Percentiles rank a stretch among this genome's conserved stretches.
These are phyloP conservation scores for Pythium phragmiticola DNA, from an alignment of 352 stramenopile genomes.

Conservation along the genomic window DNA sequence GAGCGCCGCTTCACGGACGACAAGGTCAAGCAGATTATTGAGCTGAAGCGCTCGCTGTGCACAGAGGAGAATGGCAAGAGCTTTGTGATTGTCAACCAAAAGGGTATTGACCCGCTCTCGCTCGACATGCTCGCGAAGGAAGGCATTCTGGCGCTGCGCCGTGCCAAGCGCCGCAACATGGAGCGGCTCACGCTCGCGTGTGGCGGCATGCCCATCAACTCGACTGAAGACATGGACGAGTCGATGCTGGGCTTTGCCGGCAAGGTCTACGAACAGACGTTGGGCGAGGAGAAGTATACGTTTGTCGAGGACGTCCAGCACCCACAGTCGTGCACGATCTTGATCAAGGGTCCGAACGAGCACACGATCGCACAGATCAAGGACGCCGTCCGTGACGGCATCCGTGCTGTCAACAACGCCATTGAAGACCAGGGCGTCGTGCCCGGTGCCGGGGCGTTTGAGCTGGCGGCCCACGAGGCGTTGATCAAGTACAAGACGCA, in stretches of 20 bases:
- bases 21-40: slow-evolving; percentile 97
- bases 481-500: slow-evolving; percentile 80
- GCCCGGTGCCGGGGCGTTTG: slow-evolving; percentile 96
- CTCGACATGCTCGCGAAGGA: slow-evolving; percentile 99
- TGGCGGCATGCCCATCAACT: slow-evolving; percentile 98
- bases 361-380: slow-evolving; percentile 99
- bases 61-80: slow-evolving; percentile 94
- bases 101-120: slow-evolving; percentile 98
- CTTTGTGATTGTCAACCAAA: slow-evolving; percentile 99
- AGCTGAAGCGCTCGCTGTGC: slow-evolving; percentile 98
- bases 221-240: slow-evolving; percentile 96
- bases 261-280: slow-evolving; percentile 97
- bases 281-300: slow-evolving; percentile 99
- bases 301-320: slow-evolving; percentile 99
- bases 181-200: slow-evolving; percentile 98
- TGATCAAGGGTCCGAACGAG: slow-evolving; percentile 98
- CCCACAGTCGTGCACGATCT: slow-evolving; percentile 96
- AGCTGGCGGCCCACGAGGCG: slow-evolving; percentile 92
- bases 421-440: slow-evolving; percentile 97
- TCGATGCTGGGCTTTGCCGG: slow-evolving; percentile 96
- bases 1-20: slow-evolving; percentile 96
- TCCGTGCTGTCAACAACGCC: slow-evolving; percentile 98
- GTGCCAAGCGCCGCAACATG: slow-evolving; percentile 99
- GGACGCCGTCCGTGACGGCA: slow-evolving; percentile 97
- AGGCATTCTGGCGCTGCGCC: slow-evolving; percentile 96